These are phyloP conservation scores for Gracilaria caudata DNA, from an alignment of 23 red algal species.

Conservation along the genomic window DNA sequence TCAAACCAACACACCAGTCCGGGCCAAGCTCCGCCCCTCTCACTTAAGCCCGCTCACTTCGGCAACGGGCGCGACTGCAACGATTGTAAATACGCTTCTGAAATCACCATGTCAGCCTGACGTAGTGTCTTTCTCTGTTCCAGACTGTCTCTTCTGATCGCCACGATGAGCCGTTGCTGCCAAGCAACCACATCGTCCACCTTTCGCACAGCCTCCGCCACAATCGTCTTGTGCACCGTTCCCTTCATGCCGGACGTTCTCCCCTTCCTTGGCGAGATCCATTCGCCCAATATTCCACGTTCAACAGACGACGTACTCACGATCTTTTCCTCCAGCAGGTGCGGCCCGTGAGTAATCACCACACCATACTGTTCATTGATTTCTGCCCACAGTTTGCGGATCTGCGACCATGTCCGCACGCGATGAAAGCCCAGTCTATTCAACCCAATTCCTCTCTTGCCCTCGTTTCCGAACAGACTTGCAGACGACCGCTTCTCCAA, in stretches of 20 bases:
- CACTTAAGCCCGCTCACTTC: background rate
- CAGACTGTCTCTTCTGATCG: constrained; percentile 40
- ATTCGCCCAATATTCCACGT: constrained; percentile 27
- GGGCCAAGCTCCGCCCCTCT: background rate
- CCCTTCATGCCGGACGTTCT: constrained; percentile 21
- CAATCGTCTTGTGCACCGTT: constrained; percentile 24
- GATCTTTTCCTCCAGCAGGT: constrained; percentile 61
- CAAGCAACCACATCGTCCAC: constrained; percentile 37
- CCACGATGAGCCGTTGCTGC: constrained; percentile 50
- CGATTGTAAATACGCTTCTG: constrained; percentile 34
- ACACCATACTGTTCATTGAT: constrained; percentile 48
- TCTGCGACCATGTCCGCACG: constrained; percentile 26
- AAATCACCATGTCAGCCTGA: constrained; percentile 49
- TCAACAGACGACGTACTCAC: constrained; percentile 21
- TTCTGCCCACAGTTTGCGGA: constrained; percentile 36
- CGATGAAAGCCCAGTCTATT: constrained; percentile 20
- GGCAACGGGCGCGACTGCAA: background rate
- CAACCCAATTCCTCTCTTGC: constrained; percentile 15
- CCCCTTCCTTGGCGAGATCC: constrained; percentile 46
- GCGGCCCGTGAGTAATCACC: constrained; percentile 54
- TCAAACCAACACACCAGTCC: background rate
- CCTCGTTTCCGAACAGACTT: background rate
- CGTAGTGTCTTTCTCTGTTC: constrained; percentile 42
- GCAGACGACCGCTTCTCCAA: background rate
- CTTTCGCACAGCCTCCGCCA: constrained; percentile 48